Conservation (phyloP, 2,329 filamentous ascomycete species). For the Paecilomyces niveus region DNA sequence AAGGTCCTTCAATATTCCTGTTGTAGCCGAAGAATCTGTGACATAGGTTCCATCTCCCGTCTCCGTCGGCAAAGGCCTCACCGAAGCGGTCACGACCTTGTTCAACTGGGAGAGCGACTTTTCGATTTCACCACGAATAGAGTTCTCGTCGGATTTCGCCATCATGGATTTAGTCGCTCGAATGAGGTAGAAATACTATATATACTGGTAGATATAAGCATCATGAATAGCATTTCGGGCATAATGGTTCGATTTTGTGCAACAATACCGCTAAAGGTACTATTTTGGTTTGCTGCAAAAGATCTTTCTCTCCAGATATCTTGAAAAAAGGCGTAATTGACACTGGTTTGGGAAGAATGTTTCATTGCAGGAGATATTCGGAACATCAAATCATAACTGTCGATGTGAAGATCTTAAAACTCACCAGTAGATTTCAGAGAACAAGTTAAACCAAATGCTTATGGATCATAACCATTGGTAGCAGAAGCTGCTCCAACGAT, state of each 20-base stretch:
- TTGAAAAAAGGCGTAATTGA: neutral
- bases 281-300: neutral
- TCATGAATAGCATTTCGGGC: neutral
- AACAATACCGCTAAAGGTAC: neutral
- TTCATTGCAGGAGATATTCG: neutral
- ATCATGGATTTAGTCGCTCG: conserved; percentile 9
- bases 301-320: neutral
- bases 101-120: conserved; percentile 30
- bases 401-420: neutral
- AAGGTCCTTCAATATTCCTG: conserved; percentile 39
- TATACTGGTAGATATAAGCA: neutral
- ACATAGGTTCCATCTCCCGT: conserved; percentile 37
- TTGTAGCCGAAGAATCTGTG: conserved; percentile 20
- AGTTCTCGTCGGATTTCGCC: conserved; percentile 11
- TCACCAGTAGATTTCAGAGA: neutral
- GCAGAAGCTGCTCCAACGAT: neutral
- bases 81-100: conserved; percentile 33
- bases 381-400: neutral
- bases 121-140: conserved; percentile 24
- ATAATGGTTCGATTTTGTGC: neutral
- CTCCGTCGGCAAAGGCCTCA: conserved; percentile 34
- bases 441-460: neutral
- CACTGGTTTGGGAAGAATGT: neutral
- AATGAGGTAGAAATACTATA: neutral
- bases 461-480: neutral